Evolutionary conservation across 2,329 filamentous ascomycete genomes (phyloP).

Genomic region (Aspergillus quadricinctus): DNA sequence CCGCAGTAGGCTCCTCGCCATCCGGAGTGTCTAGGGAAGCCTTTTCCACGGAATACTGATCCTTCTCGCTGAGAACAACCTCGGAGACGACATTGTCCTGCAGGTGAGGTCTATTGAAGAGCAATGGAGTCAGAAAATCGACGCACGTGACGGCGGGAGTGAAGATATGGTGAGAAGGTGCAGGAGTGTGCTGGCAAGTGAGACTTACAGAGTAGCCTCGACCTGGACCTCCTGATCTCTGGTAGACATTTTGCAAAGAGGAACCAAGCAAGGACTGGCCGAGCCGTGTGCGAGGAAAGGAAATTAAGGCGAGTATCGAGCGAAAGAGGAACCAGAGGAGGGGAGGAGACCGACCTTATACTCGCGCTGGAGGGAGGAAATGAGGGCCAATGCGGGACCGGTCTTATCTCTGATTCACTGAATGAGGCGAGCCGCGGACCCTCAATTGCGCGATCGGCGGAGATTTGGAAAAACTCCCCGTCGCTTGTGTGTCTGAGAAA

Average conservation of each 20-base stretch:
- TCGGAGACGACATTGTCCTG: conserved; percentile 15
- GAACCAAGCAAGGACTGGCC: conserved; percentile 6
- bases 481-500: neutral
- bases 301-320: conserved; percentile 6
- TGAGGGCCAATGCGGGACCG: conserved; percentile 67
- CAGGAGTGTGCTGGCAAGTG: neutral
- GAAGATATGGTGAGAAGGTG: neutral
- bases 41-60: conserved; percentile 27
- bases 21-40: conserved; percentile 35
- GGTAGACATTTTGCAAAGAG: conserved; percentile 20
- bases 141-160: neutral
- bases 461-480: conserved; percentile 7
- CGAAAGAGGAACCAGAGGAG: conserved; percentile 6
- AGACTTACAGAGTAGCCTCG: conserved; percentile 25
- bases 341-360: conserved; percentile 22
- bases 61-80: conserved; percentile 22
- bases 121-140: neutral
- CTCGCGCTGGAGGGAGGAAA: conserved; percentile 17
- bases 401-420: conserved; percentile 60
- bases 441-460: conserved; percentile 7
- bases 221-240: conserved; percentile 24
- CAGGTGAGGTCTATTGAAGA: conserved; percentile 10
- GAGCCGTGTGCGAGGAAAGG: neutral
- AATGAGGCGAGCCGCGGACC: neutral
- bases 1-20: conserved; percentile 50